phyloP scores from a whole-genome alignment of 2,329 filamentous ascomycete genomes.

The Penicillium sp. region DNA sequence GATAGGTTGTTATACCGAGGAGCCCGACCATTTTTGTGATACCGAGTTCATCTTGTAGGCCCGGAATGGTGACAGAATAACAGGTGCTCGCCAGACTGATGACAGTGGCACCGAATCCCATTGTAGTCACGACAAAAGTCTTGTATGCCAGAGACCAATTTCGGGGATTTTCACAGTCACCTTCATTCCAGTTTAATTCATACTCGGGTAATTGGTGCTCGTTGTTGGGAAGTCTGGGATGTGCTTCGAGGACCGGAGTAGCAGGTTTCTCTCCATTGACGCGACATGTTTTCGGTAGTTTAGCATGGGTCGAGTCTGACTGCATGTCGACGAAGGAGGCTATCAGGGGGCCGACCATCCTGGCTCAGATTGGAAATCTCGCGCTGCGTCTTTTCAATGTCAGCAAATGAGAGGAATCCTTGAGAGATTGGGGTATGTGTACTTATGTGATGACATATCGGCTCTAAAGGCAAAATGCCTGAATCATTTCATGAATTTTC shows the following conservation, averaged over 20 bases:
- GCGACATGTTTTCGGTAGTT: not conserved
- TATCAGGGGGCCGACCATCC: not conserved
- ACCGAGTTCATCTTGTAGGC: slow-evolving; percentile 15
- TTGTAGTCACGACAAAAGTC: slow-evolving; percentile 8
- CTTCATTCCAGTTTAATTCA: slow-evolving; percentile 14
- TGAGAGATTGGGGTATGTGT: too few species aligned
- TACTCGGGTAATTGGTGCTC: slow-evolving; percentile 8
- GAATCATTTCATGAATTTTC: too few species aligned
- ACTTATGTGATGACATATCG: too few species aligned
- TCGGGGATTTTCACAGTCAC: slow-evolving; percentile 18
- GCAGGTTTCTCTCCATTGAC: not conserved
- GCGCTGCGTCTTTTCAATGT: too few species aligned
- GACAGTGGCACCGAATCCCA: slow-evolving; percentile 19
- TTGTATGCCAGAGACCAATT: slow-evolving; percentile 21
- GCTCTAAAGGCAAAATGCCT: too few species aligned
- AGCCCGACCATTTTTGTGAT: slow-evolving; percentile 12
- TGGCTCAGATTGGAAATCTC: too few species aligned
- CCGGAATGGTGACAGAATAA: slow-evolving; percentile 19
- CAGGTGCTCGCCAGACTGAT: slow-evolving; percentile 20
- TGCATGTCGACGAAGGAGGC: not conserved
- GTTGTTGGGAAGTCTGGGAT: slow-evolving; percentile 3
- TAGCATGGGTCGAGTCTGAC: not conserved
- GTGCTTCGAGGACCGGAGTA: not conserved
- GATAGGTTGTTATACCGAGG: slow-evolving; percentile 73
- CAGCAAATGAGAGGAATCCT: too few species aligned